phyloP scores from a whole-genome alignment of 331 rosid species.

The Acacia pycnantha region DNA sequence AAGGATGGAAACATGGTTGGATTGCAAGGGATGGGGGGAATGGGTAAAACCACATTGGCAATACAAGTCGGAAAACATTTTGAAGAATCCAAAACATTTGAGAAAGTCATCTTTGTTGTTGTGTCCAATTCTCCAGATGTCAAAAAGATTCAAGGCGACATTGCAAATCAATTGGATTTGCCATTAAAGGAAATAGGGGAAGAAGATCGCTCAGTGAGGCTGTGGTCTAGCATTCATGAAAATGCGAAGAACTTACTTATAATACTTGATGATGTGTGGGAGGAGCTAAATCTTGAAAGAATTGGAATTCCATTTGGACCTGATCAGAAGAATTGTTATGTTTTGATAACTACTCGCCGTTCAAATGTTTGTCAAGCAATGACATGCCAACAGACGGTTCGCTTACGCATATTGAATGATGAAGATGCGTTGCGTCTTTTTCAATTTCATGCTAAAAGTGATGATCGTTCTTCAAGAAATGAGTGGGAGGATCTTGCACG shows the following conservation, averaged over 20 bases:
- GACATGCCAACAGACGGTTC: background rate
- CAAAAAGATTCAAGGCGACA: too few species aligned
- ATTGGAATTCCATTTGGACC: background rate
- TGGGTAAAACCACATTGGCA: too few species aligned
- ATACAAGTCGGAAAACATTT: too few species aligned
- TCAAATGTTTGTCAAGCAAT: background rate
- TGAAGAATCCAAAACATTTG: too few species aligned
- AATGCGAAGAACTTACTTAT: background rate
- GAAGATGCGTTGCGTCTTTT: conserved; percentile 13
- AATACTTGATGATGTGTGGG: too few species aligned
- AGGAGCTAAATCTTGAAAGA: too few species aligned
- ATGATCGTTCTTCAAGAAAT: background rate
- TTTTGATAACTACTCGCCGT: background rate
- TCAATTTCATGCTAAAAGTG: background rate
- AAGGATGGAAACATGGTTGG: too few species aligned
- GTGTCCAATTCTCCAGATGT: too few species aligned
- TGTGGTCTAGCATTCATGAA: background rate
- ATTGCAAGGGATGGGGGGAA: too few species aligned
- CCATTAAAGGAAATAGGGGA: too few species aligned
- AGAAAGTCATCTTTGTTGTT: too few species aligned
- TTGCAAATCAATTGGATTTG: too few species aligned
- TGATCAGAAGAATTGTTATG: background rate
- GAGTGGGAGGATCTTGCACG: background rate
- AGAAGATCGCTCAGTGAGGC: background rate
- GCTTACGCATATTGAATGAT: background rate